These are phyloP conservation scores for Immersiporthe knoxdaviesiana DNA, from an alignment of 2,329 filamentous ascomycete species.

Conservation along the genomic window DNA sequence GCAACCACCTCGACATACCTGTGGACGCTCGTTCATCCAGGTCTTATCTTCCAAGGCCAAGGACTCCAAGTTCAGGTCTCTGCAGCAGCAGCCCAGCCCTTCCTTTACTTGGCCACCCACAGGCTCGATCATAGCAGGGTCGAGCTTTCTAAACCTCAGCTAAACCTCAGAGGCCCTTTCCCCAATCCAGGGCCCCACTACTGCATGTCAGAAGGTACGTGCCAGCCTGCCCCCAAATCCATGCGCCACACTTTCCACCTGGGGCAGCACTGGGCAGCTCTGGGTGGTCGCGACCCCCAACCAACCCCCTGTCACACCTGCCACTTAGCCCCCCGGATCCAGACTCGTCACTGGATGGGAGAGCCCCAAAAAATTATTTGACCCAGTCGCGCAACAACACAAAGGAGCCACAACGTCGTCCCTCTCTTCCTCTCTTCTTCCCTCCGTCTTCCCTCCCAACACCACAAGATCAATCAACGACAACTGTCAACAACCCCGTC, in stretches of 20 bases:
- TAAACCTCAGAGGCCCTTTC: not conserved
- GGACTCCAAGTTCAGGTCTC: not conserved
- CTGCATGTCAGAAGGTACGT: constrained; percentile 22
- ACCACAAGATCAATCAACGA: constrained; percentile 40
- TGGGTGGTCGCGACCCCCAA: constrained; percentile 10
- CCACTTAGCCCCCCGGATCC: constrained; percentile 21
- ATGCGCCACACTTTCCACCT: constrained; percentile 29
- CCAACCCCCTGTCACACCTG: constrained; percentile 20
- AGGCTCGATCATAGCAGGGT: constrained; percentile 5
- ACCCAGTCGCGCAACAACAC: constrained; percentile 33
- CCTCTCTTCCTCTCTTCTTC: constrained; percentile 36
- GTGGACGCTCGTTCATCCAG: not conserved
- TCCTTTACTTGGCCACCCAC: not conserved
- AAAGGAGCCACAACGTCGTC: constrained; percentile 35
- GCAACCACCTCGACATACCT: not conserved
- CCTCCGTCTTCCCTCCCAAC: constrained; percentile 40
- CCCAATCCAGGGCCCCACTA: not conserved
- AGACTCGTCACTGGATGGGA: constrained; percentile 16
- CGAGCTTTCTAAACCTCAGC: constrained; percentile 13
- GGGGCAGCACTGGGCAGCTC: constrained; percentile 17
- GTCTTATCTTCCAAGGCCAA: not conserved
- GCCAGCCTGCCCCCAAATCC: constrained; percentile 11
- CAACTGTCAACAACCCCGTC: constrained; percentile 44
- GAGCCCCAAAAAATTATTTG: constrained; percentile 40
- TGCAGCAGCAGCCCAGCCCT: not conserved